Base-by-base conservation (phyloP, 257 asterid genomes). In the Anisodus tanguticus region DNA sequence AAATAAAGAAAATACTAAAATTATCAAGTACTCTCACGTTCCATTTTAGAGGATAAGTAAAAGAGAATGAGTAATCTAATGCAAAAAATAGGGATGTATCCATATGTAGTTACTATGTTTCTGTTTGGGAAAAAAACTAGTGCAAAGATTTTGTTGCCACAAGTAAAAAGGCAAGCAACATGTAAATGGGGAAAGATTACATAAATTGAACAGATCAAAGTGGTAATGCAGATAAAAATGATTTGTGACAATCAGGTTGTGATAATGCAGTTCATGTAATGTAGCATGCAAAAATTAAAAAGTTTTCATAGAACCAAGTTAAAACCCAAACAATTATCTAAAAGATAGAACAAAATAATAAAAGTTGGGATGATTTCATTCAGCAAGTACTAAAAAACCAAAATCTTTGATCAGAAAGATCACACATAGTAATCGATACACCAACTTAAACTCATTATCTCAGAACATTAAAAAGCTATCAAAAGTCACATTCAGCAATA, bases 321-420 rank as follows among this genome's bases (percentile, higher is more conserved):
- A 1, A 74, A 49, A 74, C 12, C 12, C 47, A 76, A 76, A 51
- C 0, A 69, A 51, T 11, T 5, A 51, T 74, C 76, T 51, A 49
- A 6, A 57, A 11, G 4, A 12, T 9, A 26, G 43, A 74, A 47
- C 60, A 19, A 74, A 74, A 22, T 51, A 76, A 51, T 6, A 12
- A 22, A 12, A 22, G 81, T 76, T 8, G 45, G 26, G 81, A 76
- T 4, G 63, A 76, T 76, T 76, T 76, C 63, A 76, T 76, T 76
- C 26, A 53, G 15, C 31, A 26, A 41, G 66, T 53, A 51, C 49
- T 77, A 53, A 77, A 76, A 41, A 26, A 76, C 63, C 82, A 77
- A 77, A 77, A 77, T 77, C 82, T 77, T 77, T 77, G 64, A 77
- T 77, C 82, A 3, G 63, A 77, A 77, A 77, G 64, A 77, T 51